phyloP scores from a whole-genome alignment of 2,329 filamentous ascomycete genomes.

The Fusarium redolens region DNA sequence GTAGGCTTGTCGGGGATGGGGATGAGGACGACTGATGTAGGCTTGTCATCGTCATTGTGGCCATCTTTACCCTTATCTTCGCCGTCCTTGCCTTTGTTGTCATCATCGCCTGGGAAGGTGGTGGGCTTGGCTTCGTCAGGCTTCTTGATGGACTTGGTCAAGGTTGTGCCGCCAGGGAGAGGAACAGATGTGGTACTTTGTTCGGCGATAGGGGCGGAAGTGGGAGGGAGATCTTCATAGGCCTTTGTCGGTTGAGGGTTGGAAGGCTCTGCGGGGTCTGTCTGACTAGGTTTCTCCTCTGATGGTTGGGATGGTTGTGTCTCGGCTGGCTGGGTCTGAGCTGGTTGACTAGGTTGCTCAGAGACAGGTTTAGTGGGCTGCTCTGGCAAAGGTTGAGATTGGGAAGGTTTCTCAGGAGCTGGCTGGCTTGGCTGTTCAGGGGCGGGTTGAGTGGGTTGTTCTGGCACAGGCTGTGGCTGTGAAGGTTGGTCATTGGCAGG shows the following conservation, averaged over 20 bases:
- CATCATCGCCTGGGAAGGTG: conserved; percentile 7
- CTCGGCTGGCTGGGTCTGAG: neutral
- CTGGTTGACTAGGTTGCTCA: conserved; percentile 15
- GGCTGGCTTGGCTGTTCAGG: conserved; percentile 10
- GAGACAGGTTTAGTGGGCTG: conserved; percentile 13
- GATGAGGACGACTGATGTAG: conserved; percentile 44
- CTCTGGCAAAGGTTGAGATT: neutral
- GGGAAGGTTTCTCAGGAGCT: neutral
- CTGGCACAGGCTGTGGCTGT: conserved; percentile 8
- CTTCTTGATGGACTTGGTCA: conserved; percentile 46
- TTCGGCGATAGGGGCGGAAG: conserved; percentile 15
- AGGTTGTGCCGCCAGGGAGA: conserved; percentile 29
- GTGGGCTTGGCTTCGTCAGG: conserved; percentile 34
- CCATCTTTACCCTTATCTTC: neutral
- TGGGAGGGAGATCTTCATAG: conserved; percentile 14
- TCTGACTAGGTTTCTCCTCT: conserved; percentile 21
- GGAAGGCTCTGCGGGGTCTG: conserved; percentile 8
- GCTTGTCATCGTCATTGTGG: conserved; percentile 7
- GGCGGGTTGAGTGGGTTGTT: conserved; percentile 8
- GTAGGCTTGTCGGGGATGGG: conserved; percentile 42
- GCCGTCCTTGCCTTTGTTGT: neutral
- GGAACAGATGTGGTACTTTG: conserved; percentile 21
- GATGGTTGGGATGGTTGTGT: neutral
- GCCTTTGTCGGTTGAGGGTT: conserved; percentile 28
- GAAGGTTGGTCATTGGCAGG: conserved; percentile 11